phyloP scores from a whole-genome alignment of 805 yeast genomes.

The Candida tibetensis region DNA sequence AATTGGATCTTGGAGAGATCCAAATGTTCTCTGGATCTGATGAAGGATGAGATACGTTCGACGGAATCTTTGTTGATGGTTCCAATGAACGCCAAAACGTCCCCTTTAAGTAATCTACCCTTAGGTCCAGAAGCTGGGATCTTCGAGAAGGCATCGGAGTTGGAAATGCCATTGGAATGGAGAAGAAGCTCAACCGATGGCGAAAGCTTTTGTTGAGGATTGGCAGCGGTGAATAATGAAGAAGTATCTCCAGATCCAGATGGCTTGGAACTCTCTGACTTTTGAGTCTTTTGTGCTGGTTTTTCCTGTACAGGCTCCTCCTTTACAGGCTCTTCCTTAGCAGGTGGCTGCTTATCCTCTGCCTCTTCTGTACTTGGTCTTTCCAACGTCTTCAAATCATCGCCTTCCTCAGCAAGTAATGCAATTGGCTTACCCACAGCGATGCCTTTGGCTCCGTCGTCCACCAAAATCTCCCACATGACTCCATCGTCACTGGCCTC shows the following conservation, averaged over 20 bases:
- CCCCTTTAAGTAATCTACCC: slow-evolving; percentile 88
- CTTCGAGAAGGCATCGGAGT: slow-evolving; percentile 64
- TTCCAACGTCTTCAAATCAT: slow-evolving; percentile 65
- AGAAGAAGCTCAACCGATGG: slow-evolving; percentile 79
- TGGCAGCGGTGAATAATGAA: slow-evolving; percentile 42
- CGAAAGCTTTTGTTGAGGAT: slow-evolving; percentile 61
- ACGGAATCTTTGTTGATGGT: slow-evolving; percentile 58
- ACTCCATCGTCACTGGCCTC: slow-evolving; percentile 92
- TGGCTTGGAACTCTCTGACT: slow-evolving; percentile 3
- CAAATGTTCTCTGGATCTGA: slow-evolving; percentile 56
- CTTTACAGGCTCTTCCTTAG: slow-evolving; percentile 14
- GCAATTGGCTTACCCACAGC: slow-evolving; percentile 92
- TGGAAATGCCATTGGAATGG: slow-evolving; percentile 58
- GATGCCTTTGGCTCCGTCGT: slow-evolving; percentile 75
- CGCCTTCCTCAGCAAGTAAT: slow-evolving; percentile 80
- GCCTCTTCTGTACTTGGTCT: slow-evolving; percentile 47
- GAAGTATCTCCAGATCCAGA: slow-evolving; percentile 4
- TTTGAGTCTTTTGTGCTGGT: slow-evolving; percentile 7
- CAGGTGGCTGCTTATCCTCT: slow-evolving; percentile 19
- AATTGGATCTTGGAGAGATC: slow-evolving; percentile 69
- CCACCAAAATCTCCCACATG: slow-evolving; percentile 68
- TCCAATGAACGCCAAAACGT: slow-evolving; percentile 82
- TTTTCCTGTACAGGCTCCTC: slow-evolving; percentile 12
- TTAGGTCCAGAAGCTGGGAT: slow-evolving; percentile 86
- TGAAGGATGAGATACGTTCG: slow-evolving; percentile 49